phyloP scores from a whole-genome alignment of 2,329 filamentous ascomycete genomes.

The Penicillium sp. region DNA sequence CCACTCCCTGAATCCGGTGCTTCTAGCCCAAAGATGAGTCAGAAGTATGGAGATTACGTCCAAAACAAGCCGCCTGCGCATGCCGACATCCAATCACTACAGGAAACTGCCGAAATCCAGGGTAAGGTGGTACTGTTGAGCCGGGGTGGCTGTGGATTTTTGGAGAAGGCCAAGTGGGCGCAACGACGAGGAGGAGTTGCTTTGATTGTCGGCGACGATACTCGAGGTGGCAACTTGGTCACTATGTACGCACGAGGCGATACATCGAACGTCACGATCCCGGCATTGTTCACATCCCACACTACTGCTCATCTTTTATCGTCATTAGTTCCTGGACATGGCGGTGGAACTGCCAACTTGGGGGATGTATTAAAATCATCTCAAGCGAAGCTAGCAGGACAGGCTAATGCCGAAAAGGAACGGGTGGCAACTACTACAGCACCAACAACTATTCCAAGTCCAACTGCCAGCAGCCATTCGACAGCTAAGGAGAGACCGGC shows the following conservation, averaged over 20 bases:
- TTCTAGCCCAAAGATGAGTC: slow-evolving; percentile 35
- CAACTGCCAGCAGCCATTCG: slow-evolving; percentile 33
- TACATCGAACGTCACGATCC: slow-evolving; percentile 91
- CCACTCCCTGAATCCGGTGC: slow-evolving; percentile 48
- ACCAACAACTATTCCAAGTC: slow-evolving; percentile 30
- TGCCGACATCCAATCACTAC: slow-evolving; percentile 86
- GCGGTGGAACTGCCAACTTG: slow-evolving; percentile 60
- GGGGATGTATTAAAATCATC: slow-evolving; percentile 58
- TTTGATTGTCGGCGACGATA: slow-evolving; percentile 91
- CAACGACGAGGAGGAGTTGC: slow-evolving; percentile 86
- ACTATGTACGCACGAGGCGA: slow-evolving; percentile 99
- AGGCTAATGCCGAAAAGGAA: slow-evolving; percentile 22
- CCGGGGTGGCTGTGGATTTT: slow-evolving; percentile 89
- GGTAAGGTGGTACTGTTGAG: slow-evolving; percentile 91
- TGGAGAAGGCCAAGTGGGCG: slow-evolving; percentile 97
- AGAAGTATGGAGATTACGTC: slow-evolving; percentile 35
- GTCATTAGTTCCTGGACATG: slow-evolving; percentile 73
- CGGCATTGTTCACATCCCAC: slow-evolving; percentile 89
- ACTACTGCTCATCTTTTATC: slow-evolving; percentile 92
- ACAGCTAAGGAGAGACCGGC: slow-evolving; percentile 18
- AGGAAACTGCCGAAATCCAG: slow-evolving; percentile 87
- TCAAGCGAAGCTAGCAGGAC: slow-evolving; percentile 39
- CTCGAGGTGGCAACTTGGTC: slow-evolving; percentile 81
- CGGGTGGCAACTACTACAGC: slow-evolving; percentile 30
- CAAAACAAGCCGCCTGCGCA: slow-evolving; percentile 52